phyloP scores from a whole-genome alignment of 2,329 filamentous ascomycete genomes.

The Aureobasidium sp. region DNA sequence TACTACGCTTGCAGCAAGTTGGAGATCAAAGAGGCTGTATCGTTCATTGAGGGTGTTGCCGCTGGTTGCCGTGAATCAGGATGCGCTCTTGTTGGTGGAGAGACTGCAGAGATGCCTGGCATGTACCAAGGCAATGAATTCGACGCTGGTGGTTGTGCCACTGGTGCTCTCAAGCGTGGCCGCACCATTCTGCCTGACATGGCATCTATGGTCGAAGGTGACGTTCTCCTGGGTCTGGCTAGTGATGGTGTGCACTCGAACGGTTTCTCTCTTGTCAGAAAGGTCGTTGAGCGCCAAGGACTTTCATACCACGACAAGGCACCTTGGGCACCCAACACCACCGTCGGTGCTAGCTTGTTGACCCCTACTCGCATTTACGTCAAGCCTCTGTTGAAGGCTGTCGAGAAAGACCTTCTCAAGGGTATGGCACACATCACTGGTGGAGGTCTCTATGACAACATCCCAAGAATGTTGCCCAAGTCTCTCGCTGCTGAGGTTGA shows the following conservation, averaged over 20 bases:
- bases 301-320: constrained; percentile 64
- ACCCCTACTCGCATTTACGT: constrained; percentile 94
- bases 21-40: constrained; percentile 65
- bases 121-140: constrained; percentile 87
- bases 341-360: constrained; percentile 69
- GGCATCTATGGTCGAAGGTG: constrained; percentile 68
- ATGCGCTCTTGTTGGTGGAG: constrained; percentile 89
- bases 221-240: constrained; percentile 76
- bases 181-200: constrained; percentile 66
- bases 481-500: constrained; percentile 75
- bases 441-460: constrained; percentile 85
- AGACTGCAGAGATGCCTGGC: constrained; percentile 97
- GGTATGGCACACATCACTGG: constrained; percentile 96
- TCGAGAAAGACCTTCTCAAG: constrained; percentile 62
- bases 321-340: constrained; percentile 63
- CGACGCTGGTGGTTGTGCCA: constrained; percentile 83
- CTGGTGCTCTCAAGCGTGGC: constrained; percentile 68
- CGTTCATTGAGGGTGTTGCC: constrained; percentile 88
- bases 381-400: constrained; percentile 55
- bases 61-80: constrained; percentile 76
- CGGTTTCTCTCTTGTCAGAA: constrained; percentile 92
- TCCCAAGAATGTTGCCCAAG: constrained; percentile 83
- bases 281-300: constrained; percentile 70
- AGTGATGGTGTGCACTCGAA: constrained; percentile 92
- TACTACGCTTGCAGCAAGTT: constrained; percentile 94